Conservation (phyloP, 768 basidiomycete species). For the Trichaptum fuscoviolaceum region DNA sequence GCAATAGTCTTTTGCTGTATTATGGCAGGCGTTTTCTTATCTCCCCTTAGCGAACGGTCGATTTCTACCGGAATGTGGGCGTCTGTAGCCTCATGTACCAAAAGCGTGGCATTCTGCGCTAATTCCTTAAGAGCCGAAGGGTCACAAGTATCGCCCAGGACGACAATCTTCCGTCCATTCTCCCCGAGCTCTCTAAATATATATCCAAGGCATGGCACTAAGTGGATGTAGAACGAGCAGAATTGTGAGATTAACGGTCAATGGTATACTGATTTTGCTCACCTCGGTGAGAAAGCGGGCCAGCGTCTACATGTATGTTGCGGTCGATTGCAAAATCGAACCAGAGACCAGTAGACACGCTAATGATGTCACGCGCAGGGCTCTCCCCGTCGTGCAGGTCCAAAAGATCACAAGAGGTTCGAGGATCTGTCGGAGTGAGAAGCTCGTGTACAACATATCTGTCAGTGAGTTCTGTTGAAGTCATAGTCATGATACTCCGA, state of each 20-base stretch:
- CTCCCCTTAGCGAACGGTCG: conserved; percentile 40
- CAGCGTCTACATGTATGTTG: conserved; percentile 59
- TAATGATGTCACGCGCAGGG: conserved; percentile 52
- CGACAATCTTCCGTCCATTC: conserved; percentile 54
- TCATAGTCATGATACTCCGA: conserved; percentile 64
- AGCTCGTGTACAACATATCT: conserved; percentile 79
- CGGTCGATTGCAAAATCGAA: conserved; percentile 40
- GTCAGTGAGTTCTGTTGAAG: conserved; percentile 52
- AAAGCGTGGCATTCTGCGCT: conserved; percentile 39
- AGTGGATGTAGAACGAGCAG: background rate
- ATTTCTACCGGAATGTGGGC: conserved; percentile 55
- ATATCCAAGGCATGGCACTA: conserved; percentile 79
- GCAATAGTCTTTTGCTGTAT: conserved; percentile 41
- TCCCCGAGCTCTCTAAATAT: conserved; percentile 44
- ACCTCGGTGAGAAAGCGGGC: conserved; percentile 76
- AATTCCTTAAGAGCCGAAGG: conserved; percentile 55
- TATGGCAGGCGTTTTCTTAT: conserved; percentile 32
- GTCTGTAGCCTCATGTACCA: conserved; percentile 86
- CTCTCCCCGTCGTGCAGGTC: conserved; percentile 61
- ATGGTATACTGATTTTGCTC: conserved; percentile 15
- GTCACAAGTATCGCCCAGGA: conserved; percentile 77
- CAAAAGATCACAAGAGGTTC: conserved; percentile 43
- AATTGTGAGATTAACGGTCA: background rate
- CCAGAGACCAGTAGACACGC: conserved; percentile 60
- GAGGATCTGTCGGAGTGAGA: conserved; percentile 46